Percentiles rank a stretch among this genome's conserved stretches.
Evolutionary conservation across 2,329 filamentous ascomycete species (phyloP).

Genomic region (Paraphaeosphaeria sporulosa): DNA sequence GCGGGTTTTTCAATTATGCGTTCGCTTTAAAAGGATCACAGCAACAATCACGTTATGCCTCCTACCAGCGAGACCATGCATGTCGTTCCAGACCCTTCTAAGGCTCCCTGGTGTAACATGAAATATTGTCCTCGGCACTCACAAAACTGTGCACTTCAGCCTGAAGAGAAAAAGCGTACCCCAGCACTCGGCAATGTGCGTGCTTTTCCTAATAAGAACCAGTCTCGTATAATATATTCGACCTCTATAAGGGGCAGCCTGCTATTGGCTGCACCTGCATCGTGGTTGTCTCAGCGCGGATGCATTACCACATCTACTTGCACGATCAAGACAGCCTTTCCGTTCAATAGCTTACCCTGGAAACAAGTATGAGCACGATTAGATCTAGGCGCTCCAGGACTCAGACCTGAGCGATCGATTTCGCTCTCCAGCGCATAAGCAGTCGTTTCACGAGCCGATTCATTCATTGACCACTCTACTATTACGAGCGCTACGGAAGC

Average conservation of each 20-base stretch:
- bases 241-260: slow-evolving; percentile 3
- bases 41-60: background rate
- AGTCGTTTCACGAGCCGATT: background rate
- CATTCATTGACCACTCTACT: background rate
- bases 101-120: background rate
- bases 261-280: background rate
- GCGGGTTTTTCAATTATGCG: background rate
- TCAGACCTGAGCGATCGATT: background rate
- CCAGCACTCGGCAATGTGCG: slow-evolving; percentile 9
- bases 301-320: slow-evolving; percentile 13
- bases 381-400: background rate
- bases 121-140: slow-evolving; percentile 1
- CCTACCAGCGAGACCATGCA: background rate
- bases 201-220: slow-evolving; percentile 9
- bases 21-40: background rate
- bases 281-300: slow-evolving; percentile 6
- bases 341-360: background rate
- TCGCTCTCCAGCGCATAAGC: background rate
- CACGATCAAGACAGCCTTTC: background rate
- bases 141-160: slow-evolving; percentile 7
- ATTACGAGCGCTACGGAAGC: background rate
- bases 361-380: background rate
- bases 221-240: slow-evolving; percentile 11
- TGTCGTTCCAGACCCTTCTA: background rate
- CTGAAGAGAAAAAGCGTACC: slow-evolving; percentile 5